Evolutionary conservation across 768 basidiomycete species (phyloP).

Genomic region (Amanita molliuscula): DNA sequence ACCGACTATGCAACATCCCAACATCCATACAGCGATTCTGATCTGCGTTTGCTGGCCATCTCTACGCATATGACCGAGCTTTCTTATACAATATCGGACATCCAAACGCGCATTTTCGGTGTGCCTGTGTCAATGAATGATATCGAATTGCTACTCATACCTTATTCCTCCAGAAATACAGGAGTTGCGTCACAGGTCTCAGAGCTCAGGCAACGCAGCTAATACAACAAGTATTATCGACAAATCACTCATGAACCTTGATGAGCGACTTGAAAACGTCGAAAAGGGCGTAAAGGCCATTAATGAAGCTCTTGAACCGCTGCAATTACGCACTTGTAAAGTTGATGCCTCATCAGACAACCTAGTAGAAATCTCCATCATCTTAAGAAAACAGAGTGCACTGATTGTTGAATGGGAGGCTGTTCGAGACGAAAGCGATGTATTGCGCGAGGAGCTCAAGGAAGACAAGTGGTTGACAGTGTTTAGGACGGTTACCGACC

Average conservation of each 20-base stretch:
- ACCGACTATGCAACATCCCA: slow-evolving; percentile 9
- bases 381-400: slow-evolving; percentile 67
- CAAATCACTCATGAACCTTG: slow-evolving; percentile 67
- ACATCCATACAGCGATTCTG: slow-evolving; percentile 30
- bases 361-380: slow-evolving; percentile 30
- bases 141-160: slow-evolving; percentile 1
- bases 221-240: slow-evolving; percentile 67
- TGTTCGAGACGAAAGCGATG: slow-evolving; percentile 70
- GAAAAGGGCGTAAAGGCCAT: slow-evolving; percentile 62
- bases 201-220: slow-evolving; percentile 45
- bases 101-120: slow-evolving; percentile 90
- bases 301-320: slow-evolving; percentile 54
- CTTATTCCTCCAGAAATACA: slow-evolving; percentile 59
- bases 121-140: slow-evolving; percentile 13
- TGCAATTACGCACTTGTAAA: slow-evolving; percentile 37
- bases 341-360: slow-evolving; percentile 29
- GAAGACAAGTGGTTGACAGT: slow-evolving; percentile 97
- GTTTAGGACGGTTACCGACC: slow-evolving; percentile 87
- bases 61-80: slow-evolving; percentile 84
- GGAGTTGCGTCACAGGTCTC: slow-evolving; percentile 83
- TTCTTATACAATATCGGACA: slow-evolving; percentile 79
- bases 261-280: slow-evolving; percentile 69
- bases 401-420: slow-evolving; percentile 73
- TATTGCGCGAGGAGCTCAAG: slow-evolving; percentile 83
- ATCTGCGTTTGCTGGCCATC: slow-evolving; percentile 65